Conservation (phyloP, 163 green algal genomes). For the Prototheca wickerhamii region DNA sequence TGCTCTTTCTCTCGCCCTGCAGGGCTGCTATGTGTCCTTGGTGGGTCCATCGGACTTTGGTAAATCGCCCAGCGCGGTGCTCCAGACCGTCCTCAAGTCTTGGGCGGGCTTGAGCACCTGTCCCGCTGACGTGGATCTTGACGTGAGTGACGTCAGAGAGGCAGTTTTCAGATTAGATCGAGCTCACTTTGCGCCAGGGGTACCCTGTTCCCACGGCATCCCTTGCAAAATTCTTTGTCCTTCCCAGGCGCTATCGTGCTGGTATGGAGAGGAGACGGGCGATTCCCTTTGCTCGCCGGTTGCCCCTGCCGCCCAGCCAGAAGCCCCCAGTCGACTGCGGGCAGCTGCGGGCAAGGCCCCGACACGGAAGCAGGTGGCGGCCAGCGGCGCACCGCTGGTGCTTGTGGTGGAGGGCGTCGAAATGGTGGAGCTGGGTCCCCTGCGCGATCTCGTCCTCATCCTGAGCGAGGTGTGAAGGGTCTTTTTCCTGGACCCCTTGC, state of each 20-base stretch:
- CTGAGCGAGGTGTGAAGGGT: conserved; percentile 25
- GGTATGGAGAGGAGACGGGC: conserved; percentile 25
- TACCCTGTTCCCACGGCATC: no score
- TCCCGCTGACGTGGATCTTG: conserved; percentile 16
- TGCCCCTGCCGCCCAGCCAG: neutral
- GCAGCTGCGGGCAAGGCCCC: neutral
- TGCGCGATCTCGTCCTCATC: conserved; percentile 32
- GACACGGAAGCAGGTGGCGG: neutral
- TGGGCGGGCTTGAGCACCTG: conserved; percentile 24
- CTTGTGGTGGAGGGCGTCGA: conserved; percentile 40
- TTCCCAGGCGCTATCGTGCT: conserved; percentile 22
- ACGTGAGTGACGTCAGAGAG: neutral
- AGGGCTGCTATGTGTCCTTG: conserved; percentile 26
- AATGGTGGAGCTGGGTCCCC: conserved; percentile 7
- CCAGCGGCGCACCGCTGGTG: conserved; percentile 25
- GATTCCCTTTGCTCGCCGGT: neutral
- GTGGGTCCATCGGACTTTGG: conserved; percentile 19
- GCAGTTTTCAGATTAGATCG: no score
- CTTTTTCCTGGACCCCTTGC: neutral
- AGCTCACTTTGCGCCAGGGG: no score
- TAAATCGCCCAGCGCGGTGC: neutral
- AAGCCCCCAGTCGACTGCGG: neutral
- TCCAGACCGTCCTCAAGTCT: conserved; percentile 26
- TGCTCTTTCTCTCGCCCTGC: neutral
- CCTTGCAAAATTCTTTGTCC: no score